Base-by-base conservation (phyloP, 2,329 filamentous ascomycete species). In the Cordyceps sp. region DNA sequence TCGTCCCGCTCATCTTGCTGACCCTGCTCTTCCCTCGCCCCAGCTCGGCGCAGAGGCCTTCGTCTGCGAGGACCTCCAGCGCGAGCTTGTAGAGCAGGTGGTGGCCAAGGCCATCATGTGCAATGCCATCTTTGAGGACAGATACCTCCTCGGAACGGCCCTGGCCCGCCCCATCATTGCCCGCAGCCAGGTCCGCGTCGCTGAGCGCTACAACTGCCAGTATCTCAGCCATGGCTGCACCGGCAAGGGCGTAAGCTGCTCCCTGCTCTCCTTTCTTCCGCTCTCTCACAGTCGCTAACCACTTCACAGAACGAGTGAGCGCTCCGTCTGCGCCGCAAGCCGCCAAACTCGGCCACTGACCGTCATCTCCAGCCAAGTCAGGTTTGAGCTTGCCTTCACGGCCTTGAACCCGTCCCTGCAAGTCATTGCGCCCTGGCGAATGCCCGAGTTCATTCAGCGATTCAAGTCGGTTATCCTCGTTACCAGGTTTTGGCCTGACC, bases 371-470 rank as follows among this genome's bases (percentile, higher is more conserved):
- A 30, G 26, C 26, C 37, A 38, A n/a, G 37, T 38, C 12, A 26
- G 37, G 8, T 37, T 36, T 22, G 54, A 57, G 36, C 39, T 57
- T 2, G 53, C 54, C 7, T 48, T 33, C 30, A 39, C 34, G 33
- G 44, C 45, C 12, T 31, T 70, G 32, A 64, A 78, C 55, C 76
- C 73, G 25, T 57, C 57, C 40, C 72, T 80, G 56, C 72, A 75
- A 57, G 29, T 81, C 48, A 74, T 84, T 47, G 76, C 77, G 13
- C 78, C 78, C 20, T 84, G 78, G 78, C 60, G 78, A 42, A 54
- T 76, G 40, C 73, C 74, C 30, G 64, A 69, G 12, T 36, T 36
- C 32, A 22, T 34, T 29, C 9, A 36, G 17, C 32, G 30, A 9
- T 32, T 33, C 33, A 34, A 45, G 38, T 32, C 24, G 22, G 31